Conservation (phyloP, 2,329 filamentous ascomycete species). For the Xylariaceae sp. region DNA sequence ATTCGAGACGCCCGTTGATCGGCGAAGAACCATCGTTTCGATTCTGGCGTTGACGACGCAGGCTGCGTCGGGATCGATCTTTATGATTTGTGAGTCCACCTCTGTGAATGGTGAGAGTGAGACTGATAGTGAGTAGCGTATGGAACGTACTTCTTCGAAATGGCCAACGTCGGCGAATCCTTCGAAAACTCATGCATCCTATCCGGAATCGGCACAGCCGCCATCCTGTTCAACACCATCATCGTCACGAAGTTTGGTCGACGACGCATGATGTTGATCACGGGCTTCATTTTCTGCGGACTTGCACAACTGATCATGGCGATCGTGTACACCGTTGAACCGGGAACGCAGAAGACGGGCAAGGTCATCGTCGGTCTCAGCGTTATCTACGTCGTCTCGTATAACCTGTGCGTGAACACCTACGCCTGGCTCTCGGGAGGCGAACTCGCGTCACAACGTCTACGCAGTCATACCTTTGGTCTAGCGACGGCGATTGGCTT, state of each 20-base stretch:
- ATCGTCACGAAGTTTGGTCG: constrained; percentile 50
- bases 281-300: constrained; percentile 47
- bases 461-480: constrained; percentile 53
- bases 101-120: too few species aligned
- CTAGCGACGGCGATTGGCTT: constrained; percentile 50
- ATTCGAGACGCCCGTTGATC: constrained; percentile 47
- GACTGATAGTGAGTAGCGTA: constrained; percentile 39
- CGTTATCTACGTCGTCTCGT: constrained; percentile 49
- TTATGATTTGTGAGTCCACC: constrained; percentile 47
- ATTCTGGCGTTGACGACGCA: constrained; percentile 46
- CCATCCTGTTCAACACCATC: constrained; percentile 48
- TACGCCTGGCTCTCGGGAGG: constrained; percentile 55
- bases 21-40: constrained; percentile 44
- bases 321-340: constrained; percentile 43
- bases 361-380: constrained; percentile 49
- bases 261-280: constrained; percentile 48
- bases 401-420: constrained; percentile 49
- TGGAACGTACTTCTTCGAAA: constrained; percentile 56
- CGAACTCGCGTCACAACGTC: constrained; percentile 51
- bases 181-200: constrained; percentile 55
- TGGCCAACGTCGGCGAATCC: constrained; percentile 50
- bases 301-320: constrained; percentile 51
- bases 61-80: constrained; percentile 52
- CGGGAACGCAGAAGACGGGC: constrained; percentile 35
- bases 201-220: constrained; percentile 48